phyloP scores from a whole-genome alignment of 306 rosid species.

The Prunus kanzakura region DNA sequence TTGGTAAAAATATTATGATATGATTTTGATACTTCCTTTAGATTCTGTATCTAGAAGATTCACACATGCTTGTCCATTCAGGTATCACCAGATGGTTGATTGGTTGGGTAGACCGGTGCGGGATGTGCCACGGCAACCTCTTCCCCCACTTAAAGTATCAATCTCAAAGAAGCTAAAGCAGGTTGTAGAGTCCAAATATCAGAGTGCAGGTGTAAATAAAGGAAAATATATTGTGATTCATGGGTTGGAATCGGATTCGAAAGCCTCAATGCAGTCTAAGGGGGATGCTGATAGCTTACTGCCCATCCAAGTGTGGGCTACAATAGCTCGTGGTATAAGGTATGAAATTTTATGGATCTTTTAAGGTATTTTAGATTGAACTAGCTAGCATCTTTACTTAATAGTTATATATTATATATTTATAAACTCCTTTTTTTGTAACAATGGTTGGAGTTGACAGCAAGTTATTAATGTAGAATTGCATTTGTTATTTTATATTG shows the following conservation, averaged over 20 bases:
- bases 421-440: no score
- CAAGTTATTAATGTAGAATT: background rate
- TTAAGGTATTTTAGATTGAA: background rate
- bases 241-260: constrained; percentile 80
- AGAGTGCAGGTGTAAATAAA: constrained; percentile 55
- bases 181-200: constrained; percentile 58
- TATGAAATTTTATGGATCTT: constrained; percentile 1
- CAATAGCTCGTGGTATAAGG: constrained; percentile 51
- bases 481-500: background rate
- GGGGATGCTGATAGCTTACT: constrained; percentile 87
- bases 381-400: no score
- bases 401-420: no score
- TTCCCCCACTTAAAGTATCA: constrained; percentile 65
- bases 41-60: background rate
- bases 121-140: constrained; percentile 50
- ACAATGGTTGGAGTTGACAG: no score
- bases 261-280: constrained; percentile 91
- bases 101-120: constrained; percentile 81
- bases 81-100: constrained; percentile 91
- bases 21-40: background rate
- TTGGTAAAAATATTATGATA: background rate
- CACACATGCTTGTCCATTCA: constrained; percentile 28
- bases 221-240: constrained; percentile 83
- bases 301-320: constrained; percentile 75
- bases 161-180: constrained; percentile 83